Evolutionary conservation across 805 yeast species (phyloP).

Genomic region (Groenewaldozyma salmanticensis): DNA sequence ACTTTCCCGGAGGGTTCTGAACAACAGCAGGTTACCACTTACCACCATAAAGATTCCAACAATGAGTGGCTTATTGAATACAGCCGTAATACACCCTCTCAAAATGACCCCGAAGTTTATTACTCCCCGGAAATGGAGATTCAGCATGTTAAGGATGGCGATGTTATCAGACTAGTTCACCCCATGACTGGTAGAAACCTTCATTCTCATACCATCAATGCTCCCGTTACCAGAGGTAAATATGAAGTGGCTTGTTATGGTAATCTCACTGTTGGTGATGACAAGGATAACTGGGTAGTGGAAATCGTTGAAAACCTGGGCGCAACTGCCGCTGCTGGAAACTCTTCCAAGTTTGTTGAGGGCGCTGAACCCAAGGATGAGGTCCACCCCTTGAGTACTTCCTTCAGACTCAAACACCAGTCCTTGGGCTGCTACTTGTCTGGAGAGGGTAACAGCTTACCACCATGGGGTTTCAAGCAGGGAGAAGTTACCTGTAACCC

Average conservation of each 20-base stretch:
- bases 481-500: conserved; percentile 80
- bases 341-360: no score
- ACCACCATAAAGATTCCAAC: conserved; percentile 56
- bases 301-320: conserved; percentile 51
- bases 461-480: conserved; percentile 97
- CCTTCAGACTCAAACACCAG: conserved; percentile 64
- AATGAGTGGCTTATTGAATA: conserved; percentile 61
- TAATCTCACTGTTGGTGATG: conserved; percentile 57
- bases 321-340: neutral
- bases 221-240: conserved; percentile 55
- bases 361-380: conserved; percentile 12
- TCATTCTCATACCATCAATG: conserved; percentile 73
- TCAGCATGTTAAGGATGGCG: conserved; percentile 46
- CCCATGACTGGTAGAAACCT: conserved; percentile 60
- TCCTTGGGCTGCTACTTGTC: conserved; percentile 75
- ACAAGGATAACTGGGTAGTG: conserved; percentile 81
- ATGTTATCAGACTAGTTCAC: conserved; percentile 63
- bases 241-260: conserved; percentile 91
- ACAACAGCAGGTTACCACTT: conserved; percentile 81
- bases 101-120: no score
- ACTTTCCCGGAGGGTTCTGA: conserved; percentile 82
- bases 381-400: conserved; percentile 61
- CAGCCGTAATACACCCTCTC: conserved; percentile 12
- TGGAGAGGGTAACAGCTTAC: conserved; percentile 71
- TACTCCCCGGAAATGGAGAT: conserved; percentile 24